Base-by-base conservation (phyloP, 768 basidiomycete genomes). In the Mycena indigotica region DNA sequence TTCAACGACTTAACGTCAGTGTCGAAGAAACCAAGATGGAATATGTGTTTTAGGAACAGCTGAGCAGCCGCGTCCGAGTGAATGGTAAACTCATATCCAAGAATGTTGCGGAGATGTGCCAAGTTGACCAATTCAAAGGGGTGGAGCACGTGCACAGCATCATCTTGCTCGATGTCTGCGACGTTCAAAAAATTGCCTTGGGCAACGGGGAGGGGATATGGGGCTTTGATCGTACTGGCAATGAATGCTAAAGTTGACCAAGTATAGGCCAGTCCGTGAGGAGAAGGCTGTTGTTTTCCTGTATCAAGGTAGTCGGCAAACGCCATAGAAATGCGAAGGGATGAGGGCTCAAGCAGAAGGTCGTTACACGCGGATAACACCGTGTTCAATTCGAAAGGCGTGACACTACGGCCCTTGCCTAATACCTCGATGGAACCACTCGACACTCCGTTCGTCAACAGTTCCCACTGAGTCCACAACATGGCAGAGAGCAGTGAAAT, bases 391-490 rank as follows among this genome's bases (percentile, higher is more conserved):
- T 86, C 84, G 63, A 91, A 88, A 30, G 77, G 73, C 50, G 83
- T 75, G 5, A 84, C 45, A 25, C 65, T 67, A 58, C 60, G 68
- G 6, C 70, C 73, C 28, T 70, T 60, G 28, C 78, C 73, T 3
- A 74, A 67, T 28, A 91, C 68, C n/a, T 84, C 76, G 51, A 93
- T 72, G 3, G 89, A 84, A 13, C 88, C 86, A 29, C 85, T 70
- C 0, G 81, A 80, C 15, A 92, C 63, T 1, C 91, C 92, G 62
- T 84, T 86, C 35, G 77, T 76, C 38, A 92, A 70, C 21, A 91
- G 78, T 56, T 89, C 84, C 21, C 85, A 67, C 65, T 93, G 90
- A 1, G 75, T 82, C 79, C 84, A 87, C 5, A 92, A 72, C n/a
- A 77, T 72, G 19, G 82, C 78, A 59, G 79, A 77, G 50, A 83